Base-by-base conservation (phyloP, 179 eudicot genomes). In the Carnegiea gigantea region DNA sequence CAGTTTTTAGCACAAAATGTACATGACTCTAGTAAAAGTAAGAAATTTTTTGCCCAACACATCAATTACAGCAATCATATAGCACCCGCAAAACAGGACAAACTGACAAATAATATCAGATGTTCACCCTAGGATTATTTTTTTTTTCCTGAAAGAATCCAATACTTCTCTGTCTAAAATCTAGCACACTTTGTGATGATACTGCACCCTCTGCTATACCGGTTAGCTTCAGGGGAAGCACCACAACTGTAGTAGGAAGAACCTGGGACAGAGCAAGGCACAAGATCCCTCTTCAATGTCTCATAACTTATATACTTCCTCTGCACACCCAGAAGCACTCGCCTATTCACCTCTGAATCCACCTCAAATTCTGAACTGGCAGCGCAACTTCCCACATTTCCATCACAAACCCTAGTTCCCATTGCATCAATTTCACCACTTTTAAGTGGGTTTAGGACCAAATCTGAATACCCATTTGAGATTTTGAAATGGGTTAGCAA, bases 211-310 rank as follows among this genome's bases (percentile, higher is more conserved):
- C 99, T 92, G 67, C 70, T 77, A 71, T 95, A 94, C 1, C 83
- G 87, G 62, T 94, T 92, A 77, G 93, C 97, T 28, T 70, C 73
- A 5, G 83, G 91, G 40, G 90, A 74, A 38, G 83, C 76, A 1
- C 85, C 94, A 82, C 99, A 95, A 24, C 87, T 91, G 83, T 95
- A 95, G 80, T 95, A 95, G 4, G 99, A 95, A 86, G 99, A 90
- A 1, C 99, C 98, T n/a, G 99, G 94, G 9, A 73, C 87, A 17
- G 87, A 83, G 82, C 99, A 95, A 8, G 99, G 99, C 40, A 92
- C 98, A 53, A 83, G 80, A 73, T 95, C 98, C 77, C 91, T 92
- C 80, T 80, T 91, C 82, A 95, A 82, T 48, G 97, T 91, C 62
- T 87, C 99, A 74, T 95, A 95, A 76, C 99, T 95, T 74, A 95